These are phyloP conservation scores for Aureoboletus auriporus DNA, from an alignment of 768 basidiomycete genomes.

Conservation along the genomic window DNA sequence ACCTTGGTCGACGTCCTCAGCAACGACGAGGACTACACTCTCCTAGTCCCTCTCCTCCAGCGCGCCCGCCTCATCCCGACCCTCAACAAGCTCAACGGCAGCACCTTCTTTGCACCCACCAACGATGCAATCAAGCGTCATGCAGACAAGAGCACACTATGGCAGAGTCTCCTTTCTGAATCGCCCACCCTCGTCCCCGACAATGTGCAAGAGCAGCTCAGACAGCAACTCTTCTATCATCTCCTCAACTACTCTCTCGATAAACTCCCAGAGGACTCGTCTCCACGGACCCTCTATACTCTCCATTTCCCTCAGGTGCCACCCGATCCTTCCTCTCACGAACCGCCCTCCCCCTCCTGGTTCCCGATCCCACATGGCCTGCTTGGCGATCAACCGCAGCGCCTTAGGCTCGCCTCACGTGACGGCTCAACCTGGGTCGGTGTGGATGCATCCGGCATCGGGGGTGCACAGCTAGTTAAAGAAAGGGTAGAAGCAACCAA, in stretches of 20 bases:
- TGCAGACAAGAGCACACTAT: conserved; percentile 27
- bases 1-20: conserved; percentile 80
- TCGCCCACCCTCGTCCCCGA: conserved; percentile 46
- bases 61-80: conserved; percentile 86
- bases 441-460: conserved; percentile 75
- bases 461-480: conserved; percentile 65
- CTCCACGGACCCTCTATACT: conserved; percentile 46
- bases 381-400: conserved; percentile 78
- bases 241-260: conserved; percentile 77
- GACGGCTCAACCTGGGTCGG: conserved; percentile 55
- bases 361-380: conserved; percentile 79
- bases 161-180: conserved; percentile 27
- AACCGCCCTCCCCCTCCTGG: conserved; percentile 80
- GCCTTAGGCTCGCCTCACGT: conserved; percentile 58
- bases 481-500: conserved; percentile 58
- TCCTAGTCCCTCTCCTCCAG: conserved; percentile 74
- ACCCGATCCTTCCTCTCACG: conserved; percentile 55
- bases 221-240: conserved; percentile 94
- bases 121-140: conserved; percentile 79
- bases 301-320: conserved; percentile 66
- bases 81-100: conserved; percentile 77
- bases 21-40: conserved; percentile 71
- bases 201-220: conserved; percentile 78
- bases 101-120: conserved; percentile 92
- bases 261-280: conserved; percentile 37